phyloP scores from a whole-genome alignment of 495 filamentous ascomycete species.

The Darksidea phi region DNA sequence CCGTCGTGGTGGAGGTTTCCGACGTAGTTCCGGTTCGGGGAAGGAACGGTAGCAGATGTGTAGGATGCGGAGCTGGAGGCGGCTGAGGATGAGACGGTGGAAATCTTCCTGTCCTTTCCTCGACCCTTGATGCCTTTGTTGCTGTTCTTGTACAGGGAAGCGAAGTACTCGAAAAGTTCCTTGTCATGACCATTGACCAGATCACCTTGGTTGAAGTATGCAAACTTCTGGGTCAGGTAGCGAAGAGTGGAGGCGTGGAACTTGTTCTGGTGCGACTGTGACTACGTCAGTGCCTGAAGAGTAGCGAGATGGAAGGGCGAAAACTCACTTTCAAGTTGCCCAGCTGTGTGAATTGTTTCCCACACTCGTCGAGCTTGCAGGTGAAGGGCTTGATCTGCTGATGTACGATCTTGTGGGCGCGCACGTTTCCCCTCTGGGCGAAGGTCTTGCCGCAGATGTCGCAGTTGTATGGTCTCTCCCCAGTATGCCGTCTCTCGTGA shows the following conservation, averaged over 20 bases:
- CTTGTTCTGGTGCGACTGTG: slow-evolving; percentile 88
- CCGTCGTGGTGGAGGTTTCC: slow-evolving; percentile 20
- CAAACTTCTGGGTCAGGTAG: slow-evolving; percentile 72
- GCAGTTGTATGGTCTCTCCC: slow-evolving; percentile 82
- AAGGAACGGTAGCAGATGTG: slow-evolving; percentile 12
- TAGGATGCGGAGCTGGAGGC: slow-evolving; percentile 25
- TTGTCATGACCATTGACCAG: slow-evolving; percentile 66
- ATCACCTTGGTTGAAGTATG: slow-evolving; percentile 59
- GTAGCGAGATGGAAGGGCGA: slow-evolving; percentile 6
- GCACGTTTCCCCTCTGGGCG: slow-evolving; percentile 82
- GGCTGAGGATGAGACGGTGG: slow-evolving; percentile 22
- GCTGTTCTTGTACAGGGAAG: slow-evolving; percentile 85
- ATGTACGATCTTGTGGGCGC: slow-evolving; percentile 83
- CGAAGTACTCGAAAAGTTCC: slow-evolving; percentile 84
- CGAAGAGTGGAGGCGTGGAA: slow-evolving; percentile 76
- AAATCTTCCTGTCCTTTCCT: slow-evolving; percentile 67
- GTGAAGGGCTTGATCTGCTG: slow-evolving; percentile 72
- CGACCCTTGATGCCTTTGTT: slow-evolving; percentile 94
- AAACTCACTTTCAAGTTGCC: slow-evolving; percentile 79
- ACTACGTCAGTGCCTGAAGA: background rate
- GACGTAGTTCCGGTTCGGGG: slow-evolving; percentile 7
- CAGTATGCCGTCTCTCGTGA: slow-evolving; percentile 81
- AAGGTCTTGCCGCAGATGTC: slow-evolving; percentile 78
- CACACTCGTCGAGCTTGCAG: slow-evolving; percentile 77
- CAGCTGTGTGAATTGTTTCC: slow-evolving; percentile 82